phyloP scores from a whole-genome alignment of 495 filamentous ascomycete species.

The Aspergillus nanangensis region DNA sequence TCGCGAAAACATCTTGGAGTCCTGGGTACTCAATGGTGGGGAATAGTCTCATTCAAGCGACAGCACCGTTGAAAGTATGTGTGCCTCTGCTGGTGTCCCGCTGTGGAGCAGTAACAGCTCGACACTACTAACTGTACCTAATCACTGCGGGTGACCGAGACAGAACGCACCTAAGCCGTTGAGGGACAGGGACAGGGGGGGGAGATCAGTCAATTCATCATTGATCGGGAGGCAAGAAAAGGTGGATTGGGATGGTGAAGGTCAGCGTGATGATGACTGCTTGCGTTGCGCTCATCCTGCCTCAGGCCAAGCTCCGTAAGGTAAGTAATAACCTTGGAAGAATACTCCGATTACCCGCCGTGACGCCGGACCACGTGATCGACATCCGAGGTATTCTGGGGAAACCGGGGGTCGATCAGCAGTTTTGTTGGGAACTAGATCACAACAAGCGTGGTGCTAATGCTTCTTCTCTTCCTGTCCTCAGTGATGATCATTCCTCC shows the following conservation, averaged over 20 bases:
- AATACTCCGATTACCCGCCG: not conserved
- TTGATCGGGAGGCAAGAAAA: not conserved
- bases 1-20: not conserved
- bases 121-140: not conserved
- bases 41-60: not conserved
- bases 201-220: not conserved
- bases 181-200: too few relatives aligned
- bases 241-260: not conserved
- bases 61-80: not conserved
- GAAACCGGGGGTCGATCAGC: conserved; percentile 25
- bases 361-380: conserved; percentile 9
- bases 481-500: not conserved
- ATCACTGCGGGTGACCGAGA: too few relatives aligned
- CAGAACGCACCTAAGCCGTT: too few relatives aligned
- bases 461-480: not conserved
- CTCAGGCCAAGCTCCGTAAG: not conserved
- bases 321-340: not conserved
- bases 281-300: not conserved
- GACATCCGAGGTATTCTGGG: conserved; percentile 13
- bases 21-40: not conserved
- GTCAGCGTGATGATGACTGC: not conserved
- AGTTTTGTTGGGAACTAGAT: conserved; percentile 20
- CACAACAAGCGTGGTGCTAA: not conserved
- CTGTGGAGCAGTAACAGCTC: not conserved
- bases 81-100: not conserved